Evolutionary conservation across 257 asterid genomes (phyloP).

Genomic region (Ilex asprella): DNA sequence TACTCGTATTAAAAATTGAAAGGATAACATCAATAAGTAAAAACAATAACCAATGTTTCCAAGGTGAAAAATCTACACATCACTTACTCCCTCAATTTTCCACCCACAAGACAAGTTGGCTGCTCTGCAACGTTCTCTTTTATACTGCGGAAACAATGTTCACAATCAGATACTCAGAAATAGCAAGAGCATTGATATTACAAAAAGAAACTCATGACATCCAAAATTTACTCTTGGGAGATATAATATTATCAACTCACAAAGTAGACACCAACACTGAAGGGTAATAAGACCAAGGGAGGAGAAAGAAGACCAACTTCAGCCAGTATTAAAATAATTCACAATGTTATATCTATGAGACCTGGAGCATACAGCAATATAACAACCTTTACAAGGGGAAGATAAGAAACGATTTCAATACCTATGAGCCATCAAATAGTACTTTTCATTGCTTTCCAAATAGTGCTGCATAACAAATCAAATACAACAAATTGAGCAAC

Average conservation of each 20-base stretch:
- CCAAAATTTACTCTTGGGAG: slow-evolving; percentile 4
- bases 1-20: no score
- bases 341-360: not conserved
- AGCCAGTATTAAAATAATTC: not conserved
- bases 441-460: slow-evolving; percentile 99
- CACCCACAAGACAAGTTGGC: slow-evolving; percentile 76
- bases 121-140: slow-evolving; percentile 76
- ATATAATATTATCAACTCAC: slow-evolving; percentile 10
- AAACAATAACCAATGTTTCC: not conserved
- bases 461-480: slow-evolving; percentile 71
- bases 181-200: slow-evolving; percentile 9
- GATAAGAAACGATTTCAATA: slow-evolving; percentile 20
- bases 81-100: slow-evolving; percentile 92
- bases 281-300: slow-evolving; percentile 2
- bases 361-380: slow-evolving; percentile 3
- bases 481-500: slow-evolving; percentile 15
- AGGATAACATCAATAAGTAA: not conserved
- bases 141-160: slow-evolving; percentile 49
- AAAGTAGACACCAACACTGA: not conserved
- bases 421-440: slow-evolving; percentile 99
- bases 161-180: not conserved
- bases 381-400: slow-evolving; percentile 13
- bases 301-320: not conserved
- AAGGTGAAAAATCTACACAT: slow-evolving; percentile 11
- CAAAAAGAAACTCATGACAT: not conserved